Evolutionary conservation across 1,284 basidiomycete genomes (phyloP).

Genomic region (Tilletia caries): DNA sequence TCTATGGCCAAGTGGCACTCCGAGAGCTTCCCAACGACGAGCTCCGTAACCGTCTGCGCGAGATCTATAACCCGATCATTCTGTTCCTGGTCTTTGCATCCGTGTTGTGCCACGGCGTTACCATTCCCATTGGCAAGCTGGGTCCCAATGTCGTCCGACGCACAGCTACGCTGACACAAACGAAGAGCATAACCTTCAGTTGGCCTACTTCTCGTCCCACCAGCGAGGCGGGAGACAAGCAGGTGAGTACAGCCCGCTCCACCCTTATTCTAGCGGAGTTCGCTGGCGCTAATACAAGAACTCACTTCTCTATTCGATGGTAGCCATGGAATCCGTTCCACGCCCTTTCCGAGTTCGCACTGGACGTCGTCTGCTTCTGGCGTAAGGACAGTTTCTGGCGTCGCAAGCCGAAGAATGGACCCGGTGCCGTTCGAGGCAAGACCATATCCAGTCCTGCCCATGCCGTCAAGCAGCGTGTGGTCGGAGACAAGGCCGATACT

Average conservation of each 20-base stretch:
- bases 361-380: constrained; percentile 35
- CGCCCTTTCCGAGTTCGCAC: constrained; percentile 22
- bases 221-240: neutral
- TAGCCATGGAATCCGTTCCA: constrained; percentile 38
- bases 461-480: constrained; percentile 6
- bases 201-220: neutral
- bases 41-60: constrained; percentile 52
- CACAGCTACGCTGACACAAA: constrained; percentile 24
- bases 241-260: constrained; percentile 11
- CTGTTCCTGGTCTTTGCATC: constrained; percentile 59
- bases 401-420: neutral
- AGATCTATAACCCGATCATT: constrained; percentile 58
- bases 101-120: constrained; percentile 57
- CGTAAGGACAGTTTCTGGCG: constrained; percentile 41
- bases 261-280: neutral
- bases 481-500: neutral
- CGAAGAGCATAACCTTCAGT: constrained; percentile 22
- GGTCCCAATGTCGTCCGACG: constrained; percentile 38
- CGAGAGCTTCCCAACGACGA: constrained; percentile 56
- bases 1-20: constrained; percentile 59
- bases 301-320: neutral
- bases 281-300: neutral
- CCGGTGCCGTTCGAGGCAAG: neutral
- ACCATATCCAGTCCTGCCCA: constrained; percentile 11
- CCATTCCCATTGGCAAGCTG: constrained; percentile 48